Conservation (phyloP, 2,329 filamentous ascomycete genomes). For the Calonectria crousiana region DNA sequence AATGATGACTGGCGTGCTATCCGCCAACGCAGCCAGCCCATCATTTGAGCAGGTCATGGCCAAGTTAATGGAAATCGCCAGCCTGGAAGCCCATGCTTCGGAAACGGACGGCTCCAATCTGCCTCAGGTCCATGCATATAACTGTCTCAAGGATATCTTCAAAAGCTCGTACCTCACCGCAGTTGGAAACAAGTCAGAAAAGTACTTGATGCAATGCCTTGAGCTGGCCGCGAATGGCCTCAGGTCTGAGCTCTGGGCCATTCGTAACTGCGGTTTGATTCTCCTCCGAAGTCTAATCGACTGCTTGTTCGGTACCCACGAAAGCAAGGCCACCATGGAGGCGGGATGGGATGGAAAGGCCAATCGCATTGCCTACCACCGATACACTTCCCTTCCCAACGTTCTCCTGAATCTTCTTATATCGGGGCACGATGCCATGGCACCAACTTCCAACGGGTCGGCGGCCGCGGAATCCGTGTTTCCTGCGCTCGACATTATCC, state of each 20-base stretch:
- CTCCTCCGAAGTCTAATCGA: slow-evolving; percentile 89
- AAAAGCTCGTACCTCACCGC: slow-evolving; percentile 82
- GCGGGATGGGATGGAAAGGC: slow-evolving; percentile 74
- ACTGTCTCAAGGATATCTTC: slow-evolving; percentile 93
- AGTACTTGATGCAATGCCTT: slow-evolving; percentile 79
- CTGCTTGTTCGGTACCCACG: slow-evolving; percentile 79
- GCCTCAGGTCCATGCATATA: slow-evolving; percentile 94
- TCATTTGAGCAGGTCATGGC: slow-evolving; percentile 75
- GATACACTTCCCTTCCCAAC: slow-evolving; percentile 73
- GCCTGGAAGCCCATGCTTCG: slow-evolving; percentile 63
- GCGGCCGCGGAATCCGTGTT: slow-evolving; percentile 78
- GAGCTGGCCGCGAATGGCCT: slow-evolving; percentile 85
- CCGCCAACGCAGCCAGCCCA: slow-evolving; percentile 69
- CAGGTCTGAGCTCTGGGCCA: slow-evolving; percentile 88
- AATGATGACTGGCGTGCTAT: slow-evolving; percentile 84
- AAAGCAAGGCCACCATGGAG: slow-evolving; percentile 74
- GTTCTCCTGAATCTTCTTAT: slow-evolving; percentile 74
- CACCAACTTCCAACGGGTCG: slow-evolving; percentile 49
- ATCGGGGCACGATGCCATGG: slow-evolving; percentile 60
- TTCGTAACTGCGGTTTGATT: slow-evolving; percentile 92
- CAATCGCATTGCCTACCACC: slow-evolving; percentile 76
- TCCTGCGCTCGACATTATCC: slow-evolving; percentile 84
- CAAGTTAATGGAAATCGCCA: slow-evolving; percentile 71
- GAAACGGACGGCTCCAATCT: slow-evolving; percentile 75
- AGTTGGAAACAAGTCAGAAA: slow-evolving; percentile 78